Base-by-base conservation (phyloP, 2,329 filamentous ascomycete species). In the Thelonectria discophora region DNA sequence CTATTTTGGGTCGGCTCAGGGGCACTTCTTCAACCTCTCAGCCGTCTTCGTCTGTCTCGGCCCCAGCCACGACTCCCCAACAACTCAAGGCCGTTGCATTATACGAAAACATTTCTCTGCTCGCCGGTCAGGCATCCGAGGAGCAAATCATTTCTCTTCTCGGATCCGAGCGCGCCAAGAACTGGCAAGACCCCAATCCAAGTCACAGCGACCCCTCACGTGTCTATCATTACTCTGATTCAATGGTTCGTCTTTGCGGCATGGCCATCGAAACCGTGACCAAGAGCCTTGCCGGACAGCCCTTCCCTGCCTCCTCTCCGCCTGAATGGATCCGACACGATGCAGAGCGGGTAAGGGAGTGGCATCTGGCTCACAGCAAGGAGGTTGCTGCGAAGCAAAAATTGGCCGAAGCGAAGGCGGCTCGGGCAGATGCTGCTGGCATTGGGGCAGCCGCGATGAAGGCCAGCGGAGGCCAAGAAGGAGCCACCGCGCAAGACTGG, bases 291-390 rank as follows among this genome's bases (percentile, higher is more conserved):
- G 77, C 77, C 46, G 77, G 77, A 55, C 80, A 81, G 62, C 78
- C 82, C 7, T 84, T 78, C 62, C 85, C 84, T 13, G 74, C 84
- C 2, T 80, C 70, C 1, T 79, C 83, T 45, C 82, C 86, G 3
- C 84, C 86, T 1, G 79, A 80, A 17, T 86, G 84, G 79, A 79
- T 87, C 65, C 74, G 74, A 10, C 74, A 80, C 20, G 78, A 83
- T 32, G 72, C 79, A 3, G 80, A 81, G 32, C 79, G 79, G 62
- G 76, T 81, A 0, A 79, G 80, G 10, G 80, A 85, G 63, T 88
- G 85, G 85, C 82, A 81, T 76, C 73, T 80, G 11, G 84, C 83
- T 0, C 82, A 80, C 63, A 78, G 79, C 56, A 79, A 76, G 60
- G 80, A 80, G 53, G 47, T 71, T 12, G 73, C 77, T 9, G 70